phyloP scores from a whole-genome alignment of 2,329 filamentous ascomycete genomes.

The Hymenoscyphus scutula region DNA sequence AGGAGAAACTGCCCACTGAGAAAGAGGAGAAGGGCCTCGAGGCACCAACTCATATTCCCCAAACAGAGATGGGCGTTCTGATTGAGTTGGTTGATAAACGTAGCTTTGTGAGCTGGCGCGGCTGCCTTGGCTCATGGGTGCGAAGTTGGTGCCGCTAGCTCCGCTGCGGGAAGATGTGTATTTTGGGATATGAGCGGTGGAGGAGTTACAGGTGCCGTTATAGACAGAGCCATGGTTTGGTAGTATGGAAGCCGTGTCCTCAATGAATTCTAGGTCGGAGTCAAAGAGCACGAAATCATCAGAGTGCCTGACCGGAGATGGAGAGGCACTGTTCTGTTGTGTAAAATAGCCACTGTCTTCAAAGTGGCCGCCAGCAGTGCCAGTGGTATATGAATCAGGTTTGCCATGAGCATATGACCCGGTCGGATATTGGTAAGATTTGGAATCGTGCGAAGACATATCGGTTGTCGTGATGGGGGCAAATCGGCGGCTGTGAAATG shows the following conservation, averaged over 20 bases:
- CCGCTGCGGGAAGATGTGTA: neutral
- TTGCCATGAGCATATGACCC: constrained; percentile 6
- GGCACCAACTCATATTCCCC: neutral
- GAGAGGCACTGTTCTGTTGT: neutral
- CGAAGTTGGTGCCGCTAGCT: neutral
- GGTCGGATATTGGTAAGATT: neutral
- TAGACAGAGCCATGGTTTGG: constrained; percentile 6
- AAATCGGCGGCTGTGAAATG: neutral
- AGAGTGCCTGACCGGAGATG: neutral
- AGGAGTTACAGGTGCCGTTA: neutral
- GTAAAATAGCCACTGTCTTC: constrained; percentile 6
- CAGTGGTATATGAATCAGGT: neutral
- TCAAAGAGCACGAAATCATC: constrained; percentile 8
- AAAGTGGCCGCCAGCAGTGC: neutral
- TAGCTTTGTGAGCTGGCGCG: neutral
- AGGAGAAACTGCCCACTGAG: constrained; percentile 1
- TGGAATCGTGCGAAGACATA: neutral
- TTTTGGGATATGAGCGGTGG: neutral
- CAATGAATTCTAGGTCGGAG: neutral
- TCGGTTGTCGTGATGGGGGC: constrained; percentile 3
- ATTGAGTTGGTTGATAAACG: constrained; percentile 1
- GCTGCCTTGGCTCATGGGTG: neutral
- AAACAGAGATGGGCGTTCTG: constrained; percentile 6
- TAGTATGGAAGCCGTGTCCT: constrained; percentile 3
- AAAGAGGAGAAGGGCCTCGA: neutral